Evolutionary conservation across 371 early-diverging fungal species (phyloP).

Genomic region (Vairimorpha ceranae): DNA sequence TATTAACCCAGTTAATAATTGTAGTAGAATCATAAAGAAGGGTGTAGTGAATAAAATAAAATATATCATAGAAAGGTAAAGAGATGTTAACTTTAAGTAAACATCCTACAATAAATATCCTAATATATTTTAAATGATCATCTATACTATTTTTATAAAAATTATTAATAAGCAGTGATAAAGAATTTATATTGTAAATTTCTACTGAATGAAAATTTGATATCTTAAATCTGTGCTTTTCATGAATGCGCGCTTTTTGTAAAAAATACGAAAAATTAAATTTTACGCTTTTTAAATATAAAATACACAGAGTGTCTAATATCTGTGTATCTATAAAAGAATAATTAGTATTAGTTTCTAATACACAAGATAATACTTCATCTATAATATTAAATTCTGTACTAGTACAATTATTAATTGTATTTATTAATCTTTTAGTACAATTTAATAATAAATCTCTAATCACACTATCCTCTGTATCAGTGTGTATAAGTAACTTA

Average conservation of each 20-base stretch:
- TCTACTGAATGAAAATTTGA: neutral
- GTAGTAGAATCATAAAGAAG: neutral
- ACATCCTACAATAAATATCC: neutral
- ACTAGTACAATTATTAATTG: too few relatives aligned
- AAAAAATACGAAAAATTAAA: constrained; percentile 3
- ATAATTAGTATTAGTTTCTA: neutral
- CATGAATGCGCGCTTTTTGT: neutral
- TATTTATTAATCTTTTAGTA: neutral
- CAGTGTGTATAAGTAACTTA: neutral
- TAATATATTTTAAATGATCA: neutral
- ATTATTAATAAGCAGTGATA: neutral
- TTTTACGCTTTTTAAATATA: neutral
- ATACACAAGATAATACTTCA: neutral
- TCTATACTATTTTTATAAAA: neutral
- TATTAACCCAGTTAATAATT: constrained; percentile 16
- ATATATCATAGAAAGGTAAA: constrained; percentile 2
- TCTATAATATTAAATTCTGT: too few relatives aligned
- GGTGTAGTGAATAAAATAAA: constrained; percentile 22
- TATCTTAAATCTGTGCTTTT: neutral
- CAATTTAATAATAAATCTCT: neutral
- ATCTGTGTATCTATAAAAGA: neutral
- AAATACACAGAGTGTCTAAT: neutral
- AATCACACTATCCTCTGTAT: constrained; percentile 1
- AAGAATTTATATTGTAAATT: neutral
- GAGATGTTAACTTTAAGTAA: neutral